These are phyloP conservation scores for Cryptococcus sp. DNA, from an alignment of 1,284 basidiomycete species.

Conservation along the genomic window DNA sequence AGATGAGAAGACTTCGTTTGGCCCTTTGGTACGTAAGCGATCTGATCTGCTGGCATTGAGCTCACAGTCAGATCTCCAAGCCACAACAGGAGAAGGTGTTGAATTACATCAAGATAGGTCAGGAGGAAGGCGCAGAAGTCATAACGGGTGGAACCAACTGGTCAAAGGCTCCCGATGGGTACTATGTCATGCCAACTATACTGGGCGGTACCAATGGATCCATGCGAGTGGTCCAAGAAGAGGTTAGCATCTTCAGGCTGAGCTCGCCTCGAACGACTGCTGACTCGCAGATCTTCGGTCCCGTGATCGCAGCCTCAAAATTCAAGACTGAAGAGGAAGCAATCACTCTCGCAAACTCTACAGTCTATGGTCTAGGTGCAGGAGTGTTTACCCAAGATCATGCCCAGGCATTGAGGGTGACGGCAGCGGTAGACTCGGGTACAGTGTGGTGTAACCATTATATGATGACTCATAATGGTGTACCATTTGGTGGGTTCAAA, in stretches of 20 bases:
- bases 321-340: slow-evolving; percentile 62
- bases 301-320: slow-evolving; percentile 67
- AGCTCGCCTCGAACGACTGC: no score
- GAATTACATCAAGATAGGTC: slow-evolving; percentile 77
- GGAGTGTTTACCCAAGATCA: slow-evolving; percentile 77
- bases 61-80: slow-evolving; percentile 74
- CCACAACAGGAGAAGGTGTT: slow-evolving; percentile 79
- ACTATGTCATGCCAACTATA: slow-evolving; percentile 46
- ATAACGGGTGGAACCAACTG: slow-evolving; percentile 55
- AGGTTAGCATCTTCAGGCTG: no score
- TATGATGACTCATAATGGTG: slow-evolving; percentile 64
- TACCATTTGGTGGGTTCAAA: slow-evolving; percentile 86
- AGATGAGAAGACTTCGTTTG: slow-evolving; percentile 2
- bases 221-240: slow-evolving; percentile 18
- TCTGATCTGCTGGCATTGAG: slow-evolving; percentile 69
- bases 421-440: slow-evolving; percentile 70
- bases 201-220: slow-evolving; percentile 23
- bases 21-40: slow-evolving; percentile 50
- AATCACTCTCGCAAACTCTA: slow-evolving; percentile 70
- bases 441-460: slow-evolving; percentile 38
- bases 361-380: slow-evolving; percentile 73
- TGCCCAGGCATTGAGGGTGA: slow-evolving; percentile 76
- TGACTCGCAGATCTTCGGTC: slow-evolving; percentile 43
- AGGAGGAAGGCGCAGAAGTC: slow-evolving; percentile 69
- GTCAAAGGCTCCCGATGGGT: no score